A percentile compares a stretch with the other conserved stretches of the same genome.
phyloP scores from a whole-genome alignment of 2,329 filamentous ascomycete genomes.

The Geoglossum cookeanum region DNA sequence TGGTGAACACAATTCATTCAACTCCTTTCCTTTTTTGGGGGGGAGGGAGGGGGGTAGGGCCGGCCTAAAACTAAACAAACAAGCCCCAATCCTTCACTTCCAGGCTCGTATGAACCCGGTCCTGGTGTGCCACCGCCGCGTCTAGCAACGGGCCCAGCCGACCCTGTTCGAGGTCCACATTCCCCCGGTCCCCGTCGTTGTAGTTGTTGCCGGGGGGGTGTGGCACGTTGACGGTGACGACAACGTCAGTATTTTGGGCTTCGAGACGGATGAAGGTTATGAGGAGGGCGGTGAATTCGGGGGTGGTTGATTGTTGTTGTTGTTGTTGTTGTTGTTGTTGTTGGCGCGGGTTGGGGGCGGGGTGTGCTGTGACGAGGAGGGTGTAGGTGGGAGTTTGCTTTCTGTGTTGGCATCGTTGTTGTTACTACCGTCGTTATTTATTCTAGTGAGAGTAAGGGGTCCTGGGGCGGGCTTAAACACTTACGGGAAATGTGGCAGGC shows the following conservation, averaged over 20 bases:
- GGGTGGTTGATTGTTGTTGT: slow-evolving; percentile 13
- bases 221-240: slow-evolving; percentile 77
- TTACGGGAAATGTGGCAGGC: background rate
- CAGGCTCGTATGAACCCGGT: slow-evolving; percentile 47
- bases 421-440: no score
- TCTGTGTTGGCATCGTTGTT: slow-evolving; percentile 15
- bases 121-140: background rate
- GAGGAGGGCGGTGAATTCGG: slow-evolving; percentile 47
- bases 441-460: no score
- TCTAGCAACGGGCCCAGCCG: slow-evolving; percentile 35
- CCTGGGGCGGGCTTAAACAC: background rate
- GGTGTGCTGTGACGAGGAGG: slow-evolving; percentile 46
- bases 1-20: no score
- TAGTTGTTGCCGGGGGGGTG: slow-evolving; percentile 58
- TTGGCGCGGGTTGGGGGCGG: slow-evolving; percentile 9
- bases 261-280: slow-evolving; percentile 61
- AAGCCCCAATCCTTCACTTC: slow-evolving; percentile 65
- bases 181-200: slow-evolving; percentile 29
- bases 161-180: slow-evolving; percentile 47
- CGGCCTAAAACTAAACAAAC: slow-evolving; percentile 27
- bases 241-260: slow-evolving; percentile 56
- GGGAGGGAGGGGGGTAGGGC: no score
- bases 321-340: no score
- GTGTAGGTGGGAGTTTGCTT: slow-evolving; percentile 42
- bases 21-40: no score